Evolutionary conservation across 495 filamentous ascomycete genomes (phyloP).

Genomic region (Xylaria flabelliformis): DNA sequence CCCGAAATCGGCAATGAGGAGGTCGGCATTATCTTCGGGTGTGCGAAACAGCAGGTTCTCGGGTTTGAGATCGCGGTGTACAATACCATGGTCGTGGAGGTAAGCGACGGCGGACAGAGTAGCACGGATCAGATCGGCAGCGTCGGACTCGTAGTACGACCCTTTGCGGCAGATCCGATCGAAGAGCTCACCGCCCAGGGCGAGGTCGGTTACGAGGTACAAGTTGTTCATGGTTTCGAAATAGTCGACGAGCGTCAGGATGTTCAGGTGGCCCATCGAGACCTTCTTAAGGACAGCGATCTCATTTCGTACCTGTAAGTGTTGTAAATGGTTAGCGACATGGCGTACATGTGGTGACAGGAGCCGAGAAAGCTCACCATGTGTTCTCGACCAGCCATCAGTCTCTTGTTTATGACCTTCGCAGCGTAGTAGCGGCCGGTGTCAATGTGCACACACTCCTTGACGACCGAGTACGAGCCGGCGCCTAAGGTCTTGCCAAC

Average conservation of each 20-base stretch:
- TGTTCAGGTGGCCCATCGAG: slow-evolving; percentile 98
- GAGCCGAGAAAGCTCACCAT: slow-evolving; percentile 70
- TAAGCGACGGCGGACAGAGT: slow-evolving; percentile 98
- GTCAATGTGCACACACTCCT: slow-evolving; percentile 98
- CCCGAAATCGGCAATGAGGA: slow-evolving; percentile 98
- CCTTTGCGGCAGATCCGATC: slow-evolving; percentile 98
- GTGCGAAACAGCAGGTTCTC: slow-evolving; percentile 83
- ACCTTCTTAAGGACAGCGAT: slow-evolving; percentile 96
- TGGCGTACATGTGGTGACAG: neutral
- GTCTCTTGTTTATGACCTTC: slow-evolving; percentile 98
- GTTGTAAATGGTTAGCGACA: slow-evolving; percentile 23
- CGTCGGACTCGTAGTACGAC: slow-evolving; percentile 96
- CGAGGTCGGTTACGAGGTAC: slow-evolving; percentile 96
- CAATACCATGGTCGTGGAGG: slow-evolving; percentile 97
- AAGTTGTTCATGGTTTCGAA: slow-evolving; percentile 99
- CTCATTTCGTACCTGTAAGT: slow-evolving; percentile 86
- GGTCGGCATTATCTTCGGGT: slow-evolving; percentile 80
- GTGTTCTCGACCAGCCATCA: slow-evolving; percentile 97
- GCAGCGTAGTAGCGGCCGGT: slow-evolving; percentile 98
- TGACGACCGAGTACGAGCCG: slow-evolving; percentile 98
- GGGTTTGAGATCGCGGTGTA: slow-evolving; percentile 82
- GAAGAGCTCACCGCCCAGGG: slow-evolving; percentile 94
- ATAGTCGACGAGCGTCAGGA: slow-evolving; percentile 96
- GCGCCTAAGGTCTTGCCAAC: slow-evolving; percentile 97
- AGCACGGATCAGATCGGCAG: slow-evolving; percentile 91